Evolutionary conservation across 345 rosid genomes (phyloP).

Genomic region (Hypericum androsaemum): DNA sequence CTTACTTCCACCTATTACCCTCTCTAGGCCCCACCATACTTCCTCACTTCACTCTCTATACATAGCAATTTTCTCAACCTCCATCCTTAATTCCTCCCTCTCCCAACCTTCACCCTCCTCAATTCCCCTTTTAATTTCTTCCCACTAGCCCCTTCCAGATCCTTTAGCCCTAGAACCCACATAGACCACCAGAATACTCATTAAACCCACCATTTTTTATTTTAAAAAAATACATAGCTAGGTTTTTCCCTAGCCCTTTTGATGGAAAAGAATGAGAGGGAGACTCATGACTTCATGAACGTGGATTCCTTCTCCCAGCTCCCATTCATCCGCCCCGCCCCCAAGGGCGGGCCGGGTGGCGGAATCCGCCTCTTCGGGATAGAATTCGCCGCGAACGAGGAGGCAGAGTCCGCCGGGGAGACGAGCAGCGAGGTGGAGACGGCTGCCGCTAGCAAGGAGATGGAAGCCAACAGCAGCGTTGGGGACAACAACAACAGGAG

Average conservation of each 20-base stretch:
- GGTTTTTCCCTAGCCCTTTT: neutral
- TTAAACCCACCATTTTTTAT: too few species aligned
- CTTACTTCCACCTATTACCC: constrained; percentile 1
- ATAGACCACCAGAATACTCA: too few species aligned
- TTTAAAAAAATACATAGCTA: too few species aligned
- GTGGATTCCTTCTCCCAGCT: constrained; percentile 47
- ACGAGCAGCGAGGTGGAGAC: constrained; percentile 20
- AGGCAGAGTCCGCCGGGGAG: neutral
- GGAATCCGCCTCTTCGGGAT: constrained; percentile 76
- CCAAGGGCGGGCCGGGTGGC: constrained; percentile 20
- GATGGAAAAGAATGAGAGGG: constrained; percentile 15
- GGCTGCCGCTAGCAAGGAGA: too few species aligned
- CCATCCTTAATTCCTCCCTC: too few species aligned
- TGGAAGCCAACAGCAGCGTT: too few species aligned
- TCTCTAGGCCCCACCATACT: neutral
- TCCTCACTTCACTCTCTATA: neutral
- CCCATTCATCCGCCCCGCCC: constrained; percentile 62
- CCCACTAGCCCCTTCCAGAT: too few species aligned
- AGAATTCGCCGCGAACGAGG: constrained; percentile 39
- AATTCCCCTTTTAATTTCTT: too few species aligned
- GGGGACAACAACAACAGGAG: constrained; percentile 36
- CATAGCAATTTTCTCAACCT: too few species aligned
- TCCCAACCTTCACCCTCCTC: too few species aligned
- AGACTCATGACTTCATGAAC: constrained; percentile 54
- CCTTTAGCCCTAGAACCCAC: too few species aligned